Base-by-base conservation (phyloP, 768 basidiomycete species). In the Calocybe gangraenosa region DNA sequence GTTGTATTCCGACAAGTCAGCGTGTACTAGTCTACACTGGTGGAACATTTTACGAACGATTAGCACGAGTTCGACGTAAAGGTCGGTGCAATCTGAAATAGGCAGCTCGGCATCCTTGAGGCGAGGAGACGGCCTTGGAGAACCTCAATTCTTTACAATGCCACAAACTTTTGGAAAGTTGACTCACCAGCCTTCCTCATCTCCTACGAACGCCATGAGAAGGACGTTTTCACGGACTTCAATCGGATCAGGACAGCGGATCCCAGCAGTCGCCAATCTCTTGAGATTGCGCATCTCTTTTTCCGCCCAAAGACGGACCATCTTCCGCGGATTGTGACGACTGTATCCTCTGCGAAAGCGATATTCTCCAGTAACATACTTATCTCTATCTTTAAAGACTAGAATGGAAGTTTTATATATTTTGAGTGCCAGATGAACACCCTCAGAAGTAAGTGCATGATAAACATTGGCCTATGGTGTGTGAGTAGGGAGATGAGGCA, bases 401-500 rank as follows among this genome's bases (percentile, higher is more conserved):
- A 99, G 81, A 52, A 99, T 98, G 19, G 93, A 96, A 1, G 96
- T 99, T 63, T 98, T 96, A 74, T 94, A 99, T 48, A 99, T 92
- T 64, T 99, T 99, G 48, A 98, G 77, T 0, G 96, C 96, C 34
- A 96, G 70, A 58, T 95, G 90, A 1, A 57, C 56, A 22, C 63
- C 60, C 25, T 68, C 68, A 2, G 74, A 69, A 0, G 75, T 72
- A 28, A 87, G 59, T 1, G 93, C 92, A 58, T 97, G 93, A 62
- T 99, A 99, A 10, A 99, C 96, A 56, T 98, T 98, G 7, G 95
- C 95, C 92, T 95, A 54, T 3, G 32, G 22, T 18, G 21, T 10
- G 38, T 34, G 30, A 47, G 33, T 28, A 22, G 44, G 40, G 19
- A n/a, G 15, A n/a, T 38, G 21, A 21, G 21, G 23, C 32, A 45